Percentiles rank a stretch among this genome's conserved stretches.
Evolutionary conservation across 768 basidiomycete genomes (phyloP).

Genomic region (Boletus barrowsii): DNA sequence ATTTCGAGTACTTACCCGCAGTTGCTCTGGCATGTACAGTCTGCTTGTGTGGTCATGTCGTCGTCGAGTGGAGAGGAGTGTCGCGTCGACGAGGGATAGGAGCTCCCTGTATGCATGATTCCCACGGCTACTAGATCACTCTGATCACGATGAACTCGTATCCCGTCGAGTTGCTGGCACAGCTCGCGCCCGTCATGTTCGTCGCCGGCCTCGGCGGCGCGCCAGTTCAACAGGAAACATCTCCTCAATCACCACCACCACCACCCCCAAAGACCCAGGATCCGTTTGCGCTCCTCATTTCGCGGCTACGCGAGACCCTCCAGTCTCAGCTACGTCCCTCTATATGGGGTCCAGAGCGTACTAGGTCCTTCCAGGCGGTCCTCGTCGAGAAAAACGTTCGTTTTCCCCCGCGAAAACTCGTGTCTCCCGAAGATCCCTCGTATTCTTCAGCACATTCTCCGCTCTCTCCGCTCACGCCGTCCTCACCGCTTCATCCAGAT

Average conservation of each 20-base stretch:
- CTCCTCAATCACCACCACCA: slow-evolving; percentile 6
- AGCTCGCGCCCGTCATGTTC: slow-evolving; percentile 92
- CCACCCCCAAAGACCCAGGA: slow-evolving; percentile 43
- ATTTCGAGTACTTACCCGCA: slow-evolving; percentile 23
- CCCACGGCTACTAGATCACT: background rate
- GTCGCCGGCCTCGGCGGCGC: slow-evolving; percentile 66
- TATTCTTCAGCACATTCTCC: slow-evolving; percentile 75
- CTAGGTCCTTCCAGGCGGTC: slow-evolving; percentile 75
- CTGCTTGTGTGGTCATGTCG: slow-evolving; percentile 18
- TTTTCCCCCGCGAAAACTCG: slow-evolving; percentile 84
- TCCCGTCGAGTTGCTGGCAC: slow-evolving; percentile 84
- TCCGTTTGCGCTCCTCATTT: slow-evolving; percentile 55
- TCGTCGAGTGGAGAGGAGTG: background rate
- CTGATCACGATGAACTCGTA: slow-evolving; percentile 77
- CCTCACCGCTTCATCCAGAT: slow-evolving; percentile 90
- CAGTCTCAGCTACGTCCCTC: slow-evolving; percentile 58
- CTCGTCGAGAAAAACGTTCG: slow-evolving; percentile 81
- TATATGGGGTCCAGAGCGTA: slow-evolving; percentile 71
- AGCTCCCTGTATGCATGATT: background rate
- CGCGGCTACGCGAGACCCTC: slow-evolving; percentile 68
- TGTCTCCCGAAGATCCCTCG: slow-evolving; percentile 53
- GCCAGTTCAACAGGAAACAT: background rate
- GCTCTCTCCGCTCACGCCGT: slow-evolving; percentile 84
- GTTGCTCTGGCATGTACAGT: slow-evolving; percentile 28
- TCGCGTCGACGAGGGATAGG: background rate